A percentile compares a stretch with the other conserved stretches of the same genome.
Conservation (phyloP, 108 stramenopile species). For the Nitzschia palea region DNA sequence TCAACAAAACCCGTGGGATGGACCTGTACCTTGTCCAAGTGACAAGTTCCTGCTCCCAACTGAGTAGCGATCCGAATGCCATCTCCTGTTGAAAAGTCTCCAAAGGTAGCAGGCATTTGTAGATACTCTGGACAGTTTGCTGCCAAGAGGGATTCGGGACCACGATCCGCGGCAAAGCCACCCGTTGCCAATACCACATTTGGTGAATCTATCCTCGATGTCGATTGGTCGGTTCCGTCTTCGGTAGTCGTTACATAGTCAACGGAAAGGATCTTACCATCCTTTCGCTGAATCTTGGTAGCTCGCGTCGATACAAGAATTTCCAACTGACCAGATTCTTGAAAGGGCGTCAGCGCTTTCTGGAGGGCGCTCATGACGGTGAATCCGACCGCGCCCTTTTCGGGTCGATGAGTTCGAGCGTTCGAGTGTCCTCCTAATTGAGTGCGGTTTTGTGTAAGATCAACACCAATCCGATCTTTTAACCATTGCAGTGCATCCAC, state of each 20-base stretch:
- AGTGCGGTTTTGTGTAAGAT: constrained; percentile 43
- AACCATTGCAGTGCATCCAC: constrained; percentile 70
- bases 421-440: constrained; percentile 79
- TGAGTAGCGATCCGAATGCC: constrained; percentile 32
- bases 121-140: constrained; percentile 69
- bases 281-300: constrained; percentile 27
- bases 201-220: constrained; percentile 23
- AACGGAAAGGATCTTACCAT: constrained; percentile 34
- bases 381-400: constrained; percentile 75
- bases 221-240: constrained; percentile 12
- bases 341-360: constrained; percentile 56
- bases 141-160: constrained; percentile 50
- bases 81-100: constrained; percentile 83
- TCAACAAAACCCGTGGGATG: constrained; percentile 96
- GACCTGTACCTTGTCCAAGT: constrained; percentile 92
- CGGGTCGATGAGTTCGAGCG: constrained; percentile 71
- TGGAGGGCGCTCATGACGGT: constrained; percentile 75
- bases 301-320: constrained; percentile 52
- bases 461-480: constrained; percentile 61
- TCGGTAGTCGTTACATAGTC: constrained; percentile 25
- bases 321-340: constrained; percentile 18
- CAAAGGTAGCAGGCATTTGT: constrained; percentile 74
- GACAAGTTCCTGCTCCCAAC: constrained; percentile 76
- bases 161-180: constrained; percentile 78
- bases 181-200: constrained; percentile 85